Percentiles rank a stretch among this genome's conserved stretches.
phyloP scores from a whole-genome alignment of 202 grass and related monocot species.

The Panicum hallii region DNA sequence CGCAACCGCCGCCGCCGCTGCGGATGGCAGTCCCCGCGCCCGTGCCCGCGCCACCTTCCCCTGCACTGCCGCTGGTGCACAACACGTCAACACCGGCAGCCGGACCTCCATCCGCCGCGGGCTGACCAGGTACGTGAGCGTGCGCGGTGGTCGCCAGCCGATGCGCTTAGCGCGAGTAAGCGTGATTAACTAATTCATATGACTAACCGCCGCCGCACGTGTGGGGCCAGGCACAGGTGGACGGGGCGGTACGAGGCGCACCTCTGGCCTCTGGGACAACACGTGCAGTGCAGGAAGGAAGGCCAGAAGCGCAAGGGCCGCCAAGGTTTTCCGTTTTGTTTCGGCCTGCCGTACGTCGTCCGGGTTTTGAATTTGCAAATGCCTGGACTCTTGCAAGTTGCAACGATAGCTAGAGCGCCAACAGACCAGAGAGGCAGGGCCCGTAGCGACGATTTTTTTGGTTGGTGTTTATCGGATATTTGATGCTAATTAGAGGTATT shows the following conservation, averaged over 20 bases:
- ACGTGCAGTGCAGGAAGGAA: slow-evolving; percentile 65
- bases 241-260: slow-evolving; percentile 95
- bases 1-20: background rate
- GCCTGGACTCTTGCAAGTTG: background rate
- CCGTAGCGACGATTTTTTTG: background rate
- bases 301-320: slow-evolving; percentile 95
- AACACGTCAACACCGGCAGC: background rate
- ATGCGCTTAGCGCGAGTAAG: slow-evolving; percentile 18
- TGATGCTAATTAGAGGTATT: too few species aligned
- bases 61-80: slow-evolving; percentile 31
- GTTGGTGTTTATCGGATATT: background rate
- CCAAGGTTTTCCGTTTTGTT: slow-evolving; percentile 61
- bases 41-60: background rate
- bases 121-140: slow-evolving; percentile 68
- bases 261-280: slow-evolving; percentile 77
- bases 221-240: slow-evolving; percentile 87
- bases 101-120: slow-evolving; percentile 85
- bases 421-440: background rate
- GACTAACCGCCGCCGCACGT: slow-evolving; percentile 35
- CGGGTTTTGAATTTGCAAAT: slow-evolving; percentile 7
- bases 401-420: background rate
- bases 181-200: slow-evolving; percentile 13
- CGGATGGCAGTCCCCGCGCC: slow-evolving; percentile 15
- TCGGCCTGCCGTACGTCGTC: background rate
- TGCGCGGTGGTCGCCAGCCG: background rate